Base-by-base conservation (phyloP, 163 green algal genomes). In the Trebouxia gelatinosa region DNA sequence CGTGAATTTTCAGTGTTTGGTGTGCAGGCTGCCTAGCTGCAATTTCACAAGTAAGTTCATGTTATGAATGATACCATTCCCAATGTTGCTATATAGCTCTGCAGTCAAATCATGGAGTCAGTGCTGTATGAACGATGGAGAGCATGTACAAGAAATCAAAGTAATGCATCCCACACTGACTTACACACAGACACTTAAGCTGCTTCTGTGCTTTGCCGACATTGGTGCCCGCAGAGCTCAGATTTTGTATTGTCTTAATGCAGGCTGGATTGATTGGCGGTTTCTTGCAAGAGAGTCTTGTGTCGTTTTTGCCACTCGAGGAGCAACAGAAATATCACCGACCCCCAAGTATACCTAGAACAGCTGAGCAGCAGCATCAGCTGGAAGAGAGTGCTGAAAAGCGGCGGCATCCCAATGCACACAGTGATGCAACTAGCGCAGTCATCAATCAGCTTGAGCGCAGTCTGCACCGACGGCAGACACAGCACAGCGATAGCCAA, bases 251-350 rank as follows among this genome's bases (percentile, higher is more conserved):
- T 74, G 64, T 19, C 54, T 29, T 19, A 19, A 11, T 6, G 13
- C 40, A 75, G 67, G 67, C 67, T 58, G 67, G 67, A 4, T 9
- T 38, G 3, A 23, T 76, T 17, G 68, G 40, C 17, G 68, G 68
- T 16, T 13, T 76, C 19, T 29, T 76, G 16, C 68, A 76, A 61
- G 68, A 76, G 2, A 28, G 2, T 1, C 29, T 76, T 2, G 43
- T 76, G 40, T 31, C 40, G 23, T 40, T 46, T 16, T 17, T 76
- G 21, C 43, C 68, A 26, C 32, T 40, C 21, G 68, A 76, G 21
- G 68, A 76, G 26, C 68, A 76, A 13, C 17, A 46, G 5, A 38
- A n/a, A 17, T 62, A 76, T 29, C 68, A 39, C 28, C 39, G 19
- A 23, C 68, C 68, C 23, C 68, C 43, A 28, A 76, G 43, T 28